Conservation (phyloP, 1,284 basidiomycete genomes). For the Malassezia equina region DNA sequence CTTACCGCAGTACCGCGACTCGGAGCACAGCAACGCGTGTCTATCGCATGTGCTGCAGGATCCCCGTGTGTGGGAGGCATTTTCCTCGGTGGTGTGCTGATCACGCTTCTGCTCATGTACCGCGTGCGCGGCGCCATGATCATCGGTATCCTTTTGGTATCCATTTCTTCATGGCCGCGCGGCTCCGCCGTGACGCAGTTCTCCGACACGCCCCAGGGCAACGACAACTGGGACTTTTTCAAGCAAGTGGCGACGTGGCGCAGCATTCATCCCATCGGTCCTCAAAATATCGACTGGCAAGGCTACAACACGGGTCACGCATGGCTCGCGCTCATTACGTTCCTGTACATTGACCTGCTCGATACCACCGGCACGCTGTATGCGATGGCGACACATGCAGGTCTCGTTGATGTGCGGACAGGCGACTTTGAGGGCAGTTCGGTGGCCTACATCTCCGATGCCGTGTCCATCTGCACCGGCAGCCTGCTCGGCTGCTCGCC, state of each 20-base stretch:
- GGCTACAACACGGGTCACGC: conserved; percentile 60
- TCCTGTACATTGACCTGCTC: conserved; percentile 68
- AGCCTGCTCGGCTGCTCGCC: conserved; percentile 75
- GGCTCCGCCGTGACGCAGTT: conserved; percentile 70
- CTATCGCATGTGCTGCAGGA: conserved; percentile 59
- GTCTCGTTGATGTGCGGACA: conserved; percentile 70
- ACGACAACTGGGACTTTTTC: conserved; percentile 72
- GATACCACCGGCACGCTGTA: conserved; percentile 63
- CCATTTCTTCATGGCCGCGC: conserved; percentile 78
- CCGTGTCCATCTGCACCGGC: conserved; percentile 69
- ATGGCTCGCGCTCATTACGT: conserved; percentile 71
- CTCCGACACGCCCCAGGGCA: conserved; percentile 61
- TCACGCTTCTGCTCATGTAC: conserved; percentile 61
- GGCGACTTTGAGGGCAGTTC: conserved; percentile 79
- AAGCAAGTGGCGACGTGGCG: conserved; percentile 69
- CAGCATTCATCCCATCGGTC: conserved; percentile 47
- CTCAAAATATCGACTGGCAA: conserved; percentile 55
- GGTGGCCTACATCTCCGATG: conserved; percentile 61
- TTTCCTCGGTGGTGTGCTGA: conserved; percentile 66
- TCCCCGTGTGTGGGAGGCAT: conserved; percentile 77
- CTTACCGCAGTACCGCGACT: conserved; percentile 32
- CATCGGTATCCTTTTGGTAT: conserved; percentile 68
- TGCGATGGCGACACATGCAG: conserved; percentile 85
- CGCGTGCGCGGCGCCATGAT: conserved; percentile 74
- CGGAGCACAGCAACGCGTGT: conserved; percentile 55